Percentiles rank a stretch among this genome's conserved stretches.
Evolutionary conservation across 2,329 filamentous ascomycete genomes (phyloP).

Genomic region (Blumeria graminis): DNA sequence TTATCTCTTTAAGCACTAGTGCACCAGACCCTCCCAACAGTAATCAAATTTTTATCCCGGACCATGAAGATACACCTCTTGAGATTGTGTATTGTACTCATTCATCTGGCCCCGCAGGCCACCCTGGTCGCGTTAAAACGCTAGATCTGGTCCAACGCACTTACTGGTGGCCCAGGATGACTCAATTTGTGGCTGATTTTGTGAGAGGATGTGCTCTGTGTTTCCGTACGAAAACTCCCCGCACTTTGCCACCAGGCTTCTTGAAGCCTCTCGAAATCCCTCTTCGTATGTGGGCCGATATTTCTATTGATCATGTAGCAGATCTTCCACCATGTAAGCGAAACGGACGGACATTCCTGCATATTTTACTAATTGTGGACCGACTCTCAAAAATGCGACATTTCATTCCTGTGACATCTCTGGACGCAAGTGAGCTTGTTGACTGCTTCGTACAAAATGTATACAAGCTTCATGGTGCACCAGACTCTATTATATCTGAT

Average conservation of each 20-base stretch:
- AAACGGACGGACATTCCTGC: neutral
- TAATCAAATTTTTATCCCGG: neutral
- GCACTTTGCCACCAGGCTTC: neutral
- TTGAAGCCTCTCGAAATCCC: neutral
- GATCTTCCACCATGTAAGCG: neutral
- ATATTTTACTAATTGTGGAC: neutral
- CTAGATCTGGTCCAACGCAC: neutral
- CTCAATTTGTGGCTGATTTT: neutral
- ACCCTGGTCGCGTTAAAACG: neutral
- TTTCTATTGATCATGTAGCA: neutral
- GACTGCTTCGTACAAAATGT: too few relatives aligned
- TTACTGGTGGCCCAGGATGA: neutral
- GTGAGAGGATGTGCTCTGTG: too few relatives aligned
- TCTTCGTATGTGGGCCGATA: neutral
- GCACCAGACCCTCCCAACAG: too few relatives aligned
- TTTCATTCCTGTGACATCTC: too few relatives aligned
- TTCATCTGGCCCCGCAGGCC: neutral
- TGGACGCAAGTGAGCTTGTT: too few relatives aligned
- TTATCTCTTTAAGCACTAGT: too few relatives aligned
- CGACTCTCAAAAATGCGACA: neutral
- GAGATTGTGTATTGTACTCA: neutral
- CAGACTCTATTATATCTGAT: too few relatives aligned
- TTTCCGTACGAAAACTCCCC: neutral
- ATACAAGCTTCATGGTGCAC: too few relatives aligned
- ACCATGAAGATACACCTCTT: neutral